Conservation (phyloP, 306 rosid genomes). For the Cucurbita argyrosperma region DNA sequence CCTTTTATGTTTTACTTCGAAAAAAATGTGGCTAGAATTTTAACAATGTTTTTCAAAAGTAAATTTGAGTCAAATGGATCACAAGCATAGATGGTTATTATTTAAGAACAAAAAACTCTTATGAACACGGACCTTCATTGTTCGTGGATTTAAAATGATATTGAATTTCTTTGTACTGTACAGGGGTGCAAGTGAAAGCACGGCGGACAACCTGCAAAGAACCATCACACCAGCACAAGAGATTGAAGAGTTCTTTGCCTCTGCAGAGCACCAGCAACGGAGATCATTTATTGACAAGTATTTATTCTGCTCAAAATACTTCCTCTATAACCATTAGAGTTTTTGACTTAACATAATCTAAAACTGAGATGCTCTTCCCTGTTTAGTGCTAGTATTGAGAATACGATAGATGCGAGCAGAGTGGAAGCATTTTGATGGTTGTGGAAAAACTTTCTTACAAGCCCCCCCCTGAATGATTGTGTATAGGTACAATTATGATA, state of each 20-base stretch:
- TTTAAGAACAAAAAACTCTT: not conserved
- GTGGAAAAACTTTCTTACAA: not conserved
- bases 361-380: not conserved
- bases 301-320: conserved; percentile 6
- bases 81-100: not conserved
- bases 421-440: not conserved
- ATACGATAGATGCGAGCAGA: not conserved
- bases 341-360: not conserved
- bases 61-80: not conserved
- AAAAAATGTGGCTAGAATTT: not conserved
- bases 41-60: not conserved
- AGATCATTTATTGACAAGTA: conserved; percentile 53
- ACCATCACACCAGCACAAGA: conserved; percentile 52
- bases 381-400: not conserved
- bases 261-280: conserved; percentile 70
- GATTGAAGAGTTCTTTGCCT: conserved; percentile 68
- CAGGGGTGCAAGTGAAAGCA: conserved; percentile 75
- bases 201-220: conserved; percentile 40
- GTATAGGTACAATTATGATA: conserved; percentile 77
- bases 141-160: not conserved
- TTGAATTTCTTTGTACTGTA: not conserved
- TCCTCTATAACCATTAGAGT: not conserved
- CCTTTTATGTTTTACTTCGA: not conserved
- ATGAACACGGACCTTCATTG: not conserved
- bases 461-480: not conserved